Percentiles rank a stretch among this genome's conserved stretches.
Evolutionary conservation across 2,329 filamentous ascomycete genomes (phyloP).

Genomic region (Helicocarpus griseus): DNA sequence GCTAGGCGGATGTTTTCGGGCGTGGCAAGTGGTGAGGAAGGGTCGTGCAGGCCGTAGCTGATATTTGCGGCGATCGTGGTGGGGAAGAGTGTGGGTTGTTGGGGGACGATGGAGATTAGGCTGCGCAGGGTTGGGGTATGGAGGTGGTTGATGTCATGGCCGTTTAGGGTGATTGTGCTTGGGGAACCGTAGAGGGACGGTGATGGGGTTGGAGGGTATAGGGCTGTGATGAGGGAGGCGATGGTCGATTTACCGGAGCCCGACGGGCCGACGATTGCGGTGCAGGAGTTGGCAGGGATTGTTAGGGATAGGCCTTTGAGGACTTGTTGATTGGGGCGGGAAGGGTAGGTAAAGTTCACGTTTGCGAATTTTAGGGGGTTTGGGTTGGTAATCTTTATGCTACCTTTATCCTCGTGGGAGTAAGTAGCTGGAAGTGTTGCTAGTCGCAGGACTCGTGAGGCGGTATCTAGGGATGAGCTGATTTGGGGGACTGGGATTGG

Average conservation of each 20-base stretch:
- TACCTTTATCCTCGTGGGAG: conserved; percentile 51
- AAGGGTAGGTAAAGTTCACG: conserved; percentile 64
- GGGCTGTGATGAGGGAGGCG: conserved; percentile 60
- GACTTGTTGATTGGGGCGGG: conserved; percentile 42
- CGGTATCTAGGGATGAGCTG: conserved; percentile 61
- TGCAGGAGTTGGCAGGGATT: conserved; percentile 54
- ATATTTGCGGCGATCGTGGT: conserved; percentile 47
- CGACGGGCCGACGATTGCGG: conserved; percentile 72
- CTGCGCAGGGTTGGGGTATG: conserved; percentile 53
- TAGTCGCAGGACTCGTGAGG: conserved; percentile 61
- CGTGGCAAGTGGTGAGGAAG: conserved; percentile 43
- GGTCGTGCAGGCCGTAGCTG: conserved; percentile 60
- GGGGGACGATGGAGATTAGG: conserved; percentile 50
- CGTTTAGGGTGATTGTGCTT: conserved; percentile 43
- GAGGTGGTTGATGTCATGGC: conserved; percentile 47
- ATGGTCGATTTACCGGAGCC: conserved; percentile 91
- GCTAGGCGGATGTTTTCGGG: conserved; percentile 44
- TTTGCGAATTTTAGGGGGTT: conserved; percentile 50
- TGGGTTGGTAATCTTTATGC: conserved; percentile 29
- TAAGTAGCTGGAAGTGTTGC: conserved; percentile 47
- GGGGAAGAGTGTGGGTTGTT: conserved; percentile 53
- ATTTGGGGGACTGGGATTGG: conserved; percentile 59
- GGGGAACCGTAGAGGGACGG: conserved; percentile 15
- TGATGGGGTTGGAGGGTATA: conserved; percentile 45
- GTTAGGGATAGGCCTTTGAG: conserved; percentile 57